Percentiles rank a stretch among this genome's conserved stretches.
phyloP scores from a whole-genome alignment of 805 yeast genomes.

The Barnettozyma wickerhamii region DNA sequence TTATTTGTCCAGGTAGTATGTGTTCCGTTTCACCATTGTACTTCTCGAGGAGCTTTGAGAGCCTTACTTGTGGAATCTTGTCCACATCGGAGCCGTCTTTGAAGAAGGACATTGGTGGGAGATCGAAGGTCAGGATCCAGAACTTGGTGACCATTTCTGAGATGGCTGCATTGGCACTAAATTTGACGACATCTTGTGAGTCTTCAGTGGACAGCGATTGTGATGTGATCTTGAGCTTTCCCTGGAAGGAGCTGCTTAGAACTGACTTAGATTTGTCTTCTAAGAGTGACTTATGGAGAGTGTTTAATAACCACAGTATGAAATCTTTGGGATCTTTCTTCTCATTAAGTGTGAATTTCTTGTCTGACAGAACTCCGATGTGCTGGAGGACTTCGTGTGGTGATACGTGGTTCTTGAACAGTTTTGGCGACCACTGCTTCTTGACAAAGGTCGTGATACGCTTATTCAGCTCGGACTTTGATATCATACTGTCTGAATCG shows the following conservation, averaged over 20 bases:
- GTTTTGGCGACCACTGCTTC: conserved; percentile 59
- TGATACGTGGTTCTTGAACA: conserved; percentile 60
- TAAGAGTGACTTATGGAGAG: conserved; percentile 30
- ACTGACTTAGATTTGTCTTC: conserved; percentile 20
- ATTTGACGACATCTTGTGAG: conserved; percentile 15
- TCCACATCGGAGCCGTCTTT: conserved; percentile 41
- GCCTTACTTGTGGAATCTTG: conserved; percentile 47
- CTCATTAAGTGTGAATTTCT: conserved; percentile 34
- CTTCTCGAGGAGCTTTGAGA: conserved; percentile 41
- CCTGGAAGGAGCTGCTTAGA: conserved; percentile 44
- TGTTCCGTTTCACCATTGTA: conserved; percentile 32
- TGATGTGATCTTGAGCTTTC: conserved; percentile 38
- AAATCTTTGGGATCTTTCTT: conserved; percentile 53
- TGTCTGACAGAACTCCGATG: conserved; percentile 40
- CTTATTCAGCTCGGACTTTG: conserved; percentile 32
- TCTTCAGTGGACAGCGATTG: conserved; percentile 24
- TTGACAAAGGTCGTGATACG: conserved; percentile 44
- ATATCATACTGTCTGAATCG: conserved; percentile 13
- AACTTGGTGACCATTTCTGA: conserved; percentile 30
- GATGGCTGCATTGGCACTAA: conserved; percentile 3
- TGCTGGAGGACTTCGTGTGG: conserved; percentile 60
- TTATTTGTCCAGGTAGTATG: conserved; percentile 32
- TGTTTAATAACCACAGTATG: conserved; percentile 55
- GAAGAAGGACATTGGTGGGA: conserved; percentile 57
- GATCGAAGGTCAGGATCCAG: conserved; percentile 52